Base-by-base conservation (phyloP, 352 stramenopile species). In the Bremia lactucae region DNA sequence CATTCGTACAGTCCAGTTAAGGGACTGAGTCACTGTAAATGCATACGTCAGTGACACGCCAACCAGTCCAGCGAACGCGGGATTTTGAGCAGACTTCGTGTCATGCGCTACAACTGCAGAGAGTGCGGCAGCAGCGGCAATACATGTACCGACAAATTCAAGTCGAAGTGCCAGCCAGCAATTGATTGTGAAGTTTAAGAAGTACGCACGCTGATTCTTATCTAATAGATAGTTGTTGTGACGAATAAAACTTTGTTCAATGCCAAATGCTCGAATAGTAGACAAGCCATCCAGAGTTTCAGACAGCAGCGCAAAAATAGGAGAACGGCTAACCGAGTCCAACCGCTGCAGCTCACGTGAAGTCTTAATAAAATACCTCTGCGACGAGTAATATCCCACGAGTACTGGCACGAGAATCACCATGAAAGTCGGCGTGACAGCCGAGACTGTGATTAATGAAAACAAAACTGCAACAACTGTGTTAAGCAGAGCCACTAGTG, bases 271-370 rank as follows among this genome's bases (percentile, higher is more conserved):
- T 49, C 95, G 84, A 25, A 99, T 98, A 2, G 89, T 98, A 2
- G 87, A 52, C 10, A 98, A 72, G 15, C 96, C 96, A 42, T 90
- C 82, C 6, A 99, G 61, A 23, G 80, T 98, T 65, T 99, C 94
- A 0, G 83, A 84, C 18, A 98, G 60, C 50, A 97, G 60, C 8
- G 85, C 79, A 60, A 97, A 98, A n/a, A 99, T 84, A 13, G 96
- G 95, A 31, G 87, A 87, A 28, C 74, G 72, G 38, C 62, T 84
- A 48, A 98, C 80, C 4, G 87, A 95, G 55, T 99, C 96, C 21
- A 98, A 72, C 31, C 95, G 81, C 68, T 98, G 96, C 3, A 98
- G 62, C 50, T 98, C 95, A 15, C 79, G 72, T 45, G 83, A 80
- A 1, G 72, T 90, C 45, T 76, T 80, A 52, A 97, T 90, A 54